Conservation (phyloP, 2,329 filamentous ascomycete species). For the Aureobasidium sp. region DNA sequence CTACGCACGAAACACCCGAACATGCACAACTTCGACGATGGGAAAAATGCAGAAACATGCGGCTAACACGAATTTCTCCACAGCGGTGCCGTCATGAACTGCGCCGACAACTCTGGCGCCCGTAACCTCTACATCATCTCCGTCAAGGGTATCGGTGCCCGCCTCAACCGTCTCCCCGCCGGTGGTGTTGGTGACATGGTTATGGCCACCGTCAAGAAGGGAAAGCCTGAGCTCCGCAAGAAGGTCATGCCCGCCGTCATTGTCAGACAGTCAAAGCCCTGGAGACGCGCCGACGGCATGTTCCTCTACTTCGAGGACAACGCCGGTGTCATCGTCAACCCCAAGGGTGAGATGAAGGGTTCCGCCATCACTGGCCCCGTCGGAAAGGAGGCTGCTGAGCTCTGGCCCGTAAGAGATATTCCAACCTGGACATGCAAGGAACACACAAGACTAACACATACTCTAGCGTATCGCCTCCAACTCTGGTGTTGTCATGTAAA, state of each 20-base stretch:
- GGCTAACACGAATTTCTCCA: constrained; percentile 20
- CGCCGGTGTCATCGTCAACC: constrained; percentile 99
- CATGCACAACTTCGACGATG: not conserved
- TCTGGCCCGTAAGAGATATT: constrained; percentile 77
- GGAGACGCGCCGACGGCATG: constrained; percentile 96
- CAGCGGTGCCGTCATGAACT: constrained; percentile 99
- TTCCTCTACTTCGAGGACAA: constrained; percentile 99
- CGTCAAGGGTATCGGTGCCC: constrained; percentile 96
- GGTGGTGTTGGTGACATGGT: constrained; percentile 99
- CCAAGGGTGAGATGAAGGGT: constrained; percentile 99
- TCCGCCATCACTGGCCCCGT: constrained; percentile 98
- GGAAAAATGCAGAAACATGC: not conserved
- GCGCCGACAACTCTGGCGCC: constrained; percentile 98
- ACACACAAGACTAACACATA: not conserved
- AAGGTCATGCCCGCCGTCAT: constrained; percentile 99
- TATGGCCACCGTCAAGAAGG: constrained; percentile 99
- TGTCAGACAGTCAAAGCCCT: constrained; percentile 98
- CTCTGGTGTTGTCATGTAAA: constrained; percentile 99
- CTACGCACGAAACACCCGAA: not conserved
- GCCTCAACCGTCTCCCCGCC: constrained; percentile 93
- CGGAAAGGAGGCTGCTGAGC: constrained; percentile 98
- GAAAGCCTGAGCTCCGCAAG: constrained; percentile 99
- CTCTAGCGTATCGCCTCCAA: constrained; percentile 94
- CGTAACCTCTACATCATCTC: constrained; percentile 99
- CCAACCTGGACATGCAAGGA: constrained; percentile 24